Percentiles rank a stretch among this genome's conserved stretches.
Evolutionary conservation across 345 rosid species (phyloP).

Genomic region (Dipteronia sinensis): DNA sequence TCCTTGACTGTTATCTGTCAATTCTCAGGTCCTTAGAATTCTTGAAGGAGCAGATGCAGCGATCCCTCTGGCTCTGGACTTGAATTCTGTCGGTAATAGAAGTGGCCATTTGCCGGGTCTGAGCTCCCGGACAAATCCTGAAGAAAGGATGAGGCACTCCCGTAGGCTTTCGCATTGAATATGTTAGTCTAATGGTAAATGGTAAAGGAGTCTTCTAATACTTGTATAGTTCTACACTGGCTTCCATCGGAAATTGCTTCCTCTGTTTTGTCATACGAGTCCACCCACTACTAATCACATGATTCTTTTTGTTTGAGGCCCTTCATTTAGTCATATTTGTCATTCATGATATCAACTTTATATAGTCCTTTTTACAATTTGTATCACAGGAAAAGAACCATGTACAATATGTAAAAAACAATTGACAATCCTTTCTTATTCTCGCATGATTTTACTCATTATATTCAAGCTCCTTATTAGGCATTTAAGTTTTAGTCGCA

Average conservation of each 20-base stretch:
- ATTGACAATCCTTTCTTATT: background rate
- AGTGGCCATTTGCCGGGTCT: slow-evolving; percentile 59
- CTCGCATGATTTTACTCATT: background rate
- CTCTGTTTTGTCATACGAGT: background rate
- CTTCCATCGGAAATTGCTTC: background rate
- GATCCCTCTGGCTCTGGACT: slow-evolving; percentile 45
- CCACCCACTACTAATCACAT: background rate
- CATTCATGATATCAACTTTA: background rate
- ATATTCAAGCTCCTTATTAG: background rate
- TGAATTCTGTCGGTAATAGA: slow-evolving; percentile 56
- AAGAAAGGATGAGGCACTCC: slow-evolving; percentile 39
- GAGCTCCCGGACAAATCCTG: slow-evolving; percentile 30
- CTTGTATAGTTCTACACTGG: background rate
- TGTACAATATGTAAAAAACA: background rate
- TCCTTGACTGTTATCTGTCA: background rate
- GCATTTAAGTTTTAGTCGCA: background rate
- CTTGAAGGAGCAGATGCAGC: slow-evolving; percentile 58
- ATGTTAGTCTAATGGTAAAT: background rate
- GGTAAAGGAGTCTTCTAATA: background rate
- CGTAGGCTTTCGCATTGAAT: slow-evolving; percentile 50
- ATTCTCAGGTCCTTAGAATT: slow-evolving; percentile 44
- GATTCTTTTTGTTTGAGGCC: background rate
- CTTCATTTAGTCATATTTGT: background rate
- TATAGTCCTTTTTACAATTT: background rate
- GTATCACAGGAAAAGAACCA: background rate